Evolutionary conservation across 495 filamentous ascomycete species (phyloP).

Genomic region (Clavariopsis aquatica): DNA sequence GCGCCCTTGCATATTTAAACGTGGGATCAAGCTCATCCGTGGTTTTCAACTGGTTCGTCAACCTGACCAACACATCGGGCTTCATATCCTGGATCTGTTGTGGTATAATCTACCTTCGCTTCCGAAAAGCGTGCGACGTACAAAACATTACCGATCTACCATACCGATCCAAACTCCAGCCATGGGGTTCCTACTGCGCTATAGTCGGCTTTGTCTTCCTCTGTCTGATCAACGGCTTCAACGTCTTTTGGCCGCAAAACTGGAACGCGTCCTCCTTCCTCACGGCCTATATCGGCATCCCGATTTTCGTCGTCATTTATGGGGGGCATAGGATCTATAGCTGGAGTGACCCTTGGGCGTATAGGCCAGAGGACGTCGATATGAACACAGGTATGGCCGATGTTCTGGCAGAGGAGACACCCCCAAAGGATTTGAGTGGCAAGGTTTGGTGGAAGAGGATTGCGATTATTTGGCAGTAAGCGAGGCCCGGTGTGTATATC

Average conservation of each 20-base stretch:
- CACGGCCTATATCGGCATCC: constrained; percentile 65
- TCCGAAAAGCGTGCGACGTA: constrained; percentile 54
- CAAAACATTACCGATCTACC: constrained; percentile 57
- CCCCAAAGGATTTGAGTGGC: constrained; percentile 30
- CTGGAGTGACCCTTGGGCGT: constrained; percentile 57
- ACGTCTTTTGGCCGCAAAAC: constrained; percentile 60
- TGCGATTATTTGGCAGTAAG: constrained; percentile 27
- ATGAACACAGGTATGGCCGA: constrained; percentile 57
- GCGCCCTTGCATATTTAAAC: constrained; percentile 43
- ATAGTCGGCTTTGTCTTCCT: constrained; percentile 55
- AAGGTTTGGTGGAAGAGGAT: constrained; percentile 34
- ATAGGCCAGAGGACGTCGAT: constrained; percentile 56
- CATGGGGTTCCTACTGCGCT: constrained; percentile 54
- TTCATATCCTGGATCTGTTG: constrained; percentile 66
- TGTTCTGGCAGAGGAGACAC: constrained; percentile 55
- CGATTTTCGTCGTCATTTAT: constrained; percentile 59
- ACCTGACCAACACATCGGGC: constrained; percentile 61
- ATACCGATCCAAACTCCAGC: constrained; percentile 56
- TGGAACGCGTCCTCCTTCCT: constrained; percentile 58
- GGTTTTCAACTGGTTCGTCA: constrained; percentile 59
- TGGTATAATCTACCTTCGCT: constrained; percentile 61
- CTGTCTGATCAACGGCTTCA: constrained; percentile 62
- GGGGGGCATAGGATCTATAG: constrained; percentile 53
- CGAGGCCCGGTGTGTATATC: no score
- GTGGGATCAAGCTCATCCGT: constrained; percentile 24